Evolutionary conservation across 1,139 yeast species (phyloP).

Genomic region (Protomyces pachydermus): DNA sequence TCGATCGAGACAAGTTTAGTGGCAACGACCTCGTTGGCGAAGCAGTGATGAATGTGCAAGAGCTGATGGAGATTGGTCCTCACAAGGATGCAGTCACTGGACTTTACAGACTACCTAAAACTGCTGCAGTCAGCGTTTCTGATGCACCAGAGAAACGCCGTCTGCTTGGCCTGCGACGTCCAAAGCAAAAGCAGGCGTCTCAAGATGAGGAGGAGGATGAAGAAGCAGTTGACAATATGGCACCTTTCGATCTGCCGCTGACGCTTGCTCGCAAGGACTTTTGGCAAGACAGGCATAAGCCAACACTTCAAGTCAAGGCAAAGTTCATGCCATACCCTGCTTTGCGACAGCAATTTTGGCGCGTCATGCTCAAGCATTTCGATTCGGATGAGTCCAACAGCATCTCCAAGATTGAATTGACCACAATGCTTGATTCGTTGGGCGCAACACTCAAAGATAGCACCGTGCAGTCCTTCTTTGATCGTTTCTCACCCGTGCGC

Average conservation of each 20-base stretch:
- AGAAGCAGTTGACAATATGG: slow-evolving; percentile 4
- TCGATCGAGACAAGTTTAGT: slow-evolving; percentile 80
- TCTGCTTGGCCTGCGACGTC: slow-evolving; percentile 3
- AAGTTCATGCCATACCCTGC: slow-evolving; percentile 64
- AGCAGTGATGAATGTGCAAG: slow-evolving; percentile 51
- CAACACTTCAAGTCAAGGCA: slow-evolving; percentile 56
- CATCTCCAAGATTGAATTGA: slow-evolving; percentile 54
- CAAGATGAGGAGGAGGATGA: background rate
- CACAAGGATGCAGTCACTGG: slow-evolving; percentile 35
- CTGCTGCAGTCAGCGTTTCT: background rate
- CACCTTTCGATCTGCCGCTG: slow-evolving; percentile 33
- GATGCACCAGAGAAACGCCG: background rate
- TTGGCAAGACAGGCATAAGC: slow-evolving; percentile 45
- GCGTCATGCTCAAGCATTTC: slow-evolving; percentile 54
- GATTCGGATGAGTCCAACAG: slow-evolving; percentile 45
- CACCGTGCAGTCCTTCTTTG: slow-evolving; percentile 39
- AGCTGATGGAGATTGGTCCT: slow-evolving; percentile 45
- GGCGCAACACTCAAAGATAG: slow-evolving; percentile 50
- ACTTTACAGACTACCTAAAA: slow-evolving; percentile 26
- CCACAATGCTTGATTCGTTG: slow-evolving; percentile 55
- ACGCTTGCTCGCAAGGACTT: slow-evolving; percentile 38
- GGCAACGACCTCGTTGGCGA: slow-evolving; percentile 77
- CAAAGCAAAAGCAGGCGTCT: background rate
- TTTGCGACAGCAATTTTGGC: slow-evolving; percentile 68
- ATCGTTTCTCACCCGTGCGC: slow-evolving; percentile 35